Percentiles rank a stretch among this genome's conserved stretches.
These are phyloP conservation scores for Boletus sp. DNA, from an alignment of 768 basidiomycete genomes.

Conservation along the genomic window DNA sequence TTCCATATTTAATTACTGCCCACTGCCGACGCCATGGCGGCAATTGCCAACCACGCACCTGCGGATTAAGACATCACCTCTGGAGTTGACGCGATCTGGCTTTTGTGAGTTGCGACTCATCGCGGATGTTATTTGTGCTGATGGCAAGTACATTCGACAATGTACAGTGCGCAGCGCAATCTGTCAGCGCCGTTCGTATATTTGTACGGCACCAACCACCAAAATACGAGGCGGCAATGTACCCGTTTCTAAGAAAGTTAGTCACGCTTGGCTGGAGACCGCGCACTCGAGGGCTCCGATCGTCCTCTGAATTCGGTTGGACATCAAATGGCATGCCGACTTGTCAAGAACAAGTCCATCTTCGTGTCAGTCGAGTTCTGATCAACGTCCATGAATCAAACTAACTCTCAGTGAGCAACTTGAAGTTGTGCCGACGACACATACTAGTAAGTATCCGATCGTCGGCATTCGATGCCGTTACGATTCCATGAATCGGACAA, in stretches of 20 bases:
- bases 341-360: neutral
- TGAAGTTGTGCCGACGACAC: neutral
- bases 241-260: too few relatives aligned
- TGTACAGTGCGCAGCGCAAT: neutral
- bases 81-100: too few relatives aligned
- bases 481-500: neutral
- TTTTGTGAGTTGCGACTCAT: neutral
- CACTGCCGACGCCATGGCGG: too few relatives aligned
- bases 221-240: too few relatives aligned
- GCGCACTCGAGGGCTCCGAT: too few relatives aligned
- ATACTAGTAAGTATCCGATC: too few relatives aligned
- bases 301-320: neutral
- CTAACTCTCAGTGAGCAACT: too few relatives aligned
- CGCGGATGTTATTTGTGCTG: neutral
- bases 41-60: too few relatives aligned
- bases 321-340: neutral
- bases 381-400: neutral
- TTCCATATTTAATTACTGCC: too few relatives aligned
- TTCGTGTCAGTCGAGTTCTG: neutral
- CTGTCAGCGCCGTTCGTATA: too few relatives aligned
- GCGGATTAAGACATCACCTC: neutral
- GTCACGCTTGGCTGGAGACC: too few relatives aligned
- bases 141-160: neutral
- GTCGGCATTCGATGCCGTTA: neutral
- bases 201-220: too few relatives aligned